Base-by-base conservation (phyloP, 805 yeast species). In the Wickerhamomyces bisporus region DNA sequence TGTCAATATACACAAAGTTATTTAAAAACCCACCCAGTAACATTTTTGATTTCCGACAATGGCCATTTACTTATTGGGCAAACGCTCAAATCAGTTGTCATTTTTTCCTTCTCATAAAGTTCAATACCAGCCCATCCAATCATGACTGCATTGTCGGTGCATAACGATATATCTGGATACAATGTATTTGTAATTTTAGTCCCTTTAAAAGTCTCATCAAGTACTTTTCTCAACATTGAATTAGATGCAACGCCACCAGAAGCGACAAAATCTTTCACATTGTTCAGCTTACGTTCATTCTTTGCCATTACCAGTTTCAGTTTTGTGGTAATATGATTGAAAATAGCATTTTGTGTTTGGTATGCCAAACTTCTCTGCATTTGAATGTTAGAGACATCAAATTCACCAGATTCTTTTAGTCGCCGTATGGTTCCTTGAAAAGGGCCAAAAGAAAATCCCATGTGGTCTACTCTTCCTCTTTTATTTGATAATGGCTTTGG, bases 111-210 rank as follows among this genome's bases (percentile, higher is more conserved):
- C 55, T 88, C 96, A 54, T 65, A 82, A 15, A 89, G 61, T 57
- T 91, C 96, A 8, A 91, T 86, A 0, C 97, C 98, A 0, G 98
- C 95, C 79, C 94, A 86, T 1, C 96, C 98, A 36, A 93, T 93
- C 98, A 93, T 93, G 2, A 87, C 76, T 0, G 97, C 95, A 58
- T 93, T 93, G 54, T 93, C 98, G 0, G 97, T 87, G 55, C 98
- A 93, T 42, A 88, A 64, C 2, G 70, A 61, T 3, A 79, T 65
- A 16, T 75, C 78, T 0, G 97, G 96, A 50, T 79, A 86, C 46
- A 75, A 75, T 32, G 79, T 75, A 1, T 55, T 48, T n/a, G 58
- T 39, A 51, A 66, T 51, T 48, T 34, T 60, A 43, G 31, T 49
- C 18, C 32, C 21, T 4, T 59, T 36, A n/a, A 77, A 58, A 4